These are phyloP conservation scores for Naganishia sp. DNA, from an alignment of 1,284 basidiomycete species.

Conservation along the genomic window DNA sequence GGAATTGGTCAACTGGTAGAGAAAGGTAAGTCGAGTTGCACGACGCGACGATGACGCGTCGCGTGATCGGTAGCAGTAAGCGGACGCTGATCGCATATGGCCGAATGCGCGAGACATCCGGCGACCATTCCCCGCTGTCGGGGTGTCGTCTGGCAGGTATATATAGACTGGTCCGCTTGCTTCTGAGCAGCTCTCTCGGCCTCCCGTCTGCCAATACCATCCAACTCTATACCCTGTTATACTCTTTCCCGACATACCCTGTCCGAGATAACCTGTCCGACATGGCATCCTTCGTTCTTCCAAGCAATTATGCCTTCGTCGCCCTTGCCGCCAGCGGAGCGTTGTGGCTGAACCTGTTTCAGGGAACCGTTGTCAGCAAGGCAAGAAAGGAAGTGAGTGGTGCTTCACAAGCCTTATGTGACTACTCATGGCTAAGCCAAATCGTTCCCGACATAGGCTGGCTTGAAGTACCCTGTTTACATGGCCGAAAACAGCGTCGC, in stretches of 20 bases:
- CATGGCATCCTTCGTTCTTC: slow-evolving; percentile 29
- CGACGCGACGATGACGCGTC: too few relatives aligned
- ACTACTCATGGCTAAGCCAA: background rate
- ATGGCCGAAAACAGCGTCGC: slow-evolving; percentile 32
- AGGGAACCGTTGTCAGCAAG: slow-evolving; percentile 15
- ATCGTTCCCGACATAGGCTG: slow-evolving; percentile 5
- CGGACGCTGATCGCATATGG: too few relatives aligned
- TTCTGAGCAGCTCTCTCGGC: too few relatives aligned
- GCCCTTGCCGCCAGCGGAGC: slow-evolving; percentile 25
- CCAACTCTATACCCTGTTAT: too few relatives aligned
- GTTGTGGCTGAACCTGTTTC: slow-evolving; percentile 29
- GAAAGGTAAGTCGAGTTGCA: too few relatives aligned
- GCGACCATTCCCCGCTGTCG: too few relatives aligned
- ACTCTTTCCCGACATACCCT: background rate
- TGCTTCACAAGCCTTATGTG: background rate
- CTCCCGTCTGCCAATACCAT: too few relatives aligned
- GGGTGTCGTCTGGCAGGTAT: too few relatives aligned
- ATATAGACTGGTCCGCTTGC: too few relatives aligned
- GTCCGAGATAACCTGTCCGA: background rate
- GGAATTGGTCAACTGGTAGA: too few relatives aligned
- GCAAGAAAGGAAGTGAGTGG: slow-evolving; percentile 27
- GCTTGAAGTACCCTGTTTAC: slow-evolving; percentile 31
- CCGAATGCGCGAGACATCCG: too few relatives aligned
- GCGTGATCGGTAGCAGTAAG: too few relatives aligned
- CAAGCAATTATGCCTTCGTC: slow-evolving; percentile 31